A percentile compares a stretch with the other conserved stretches of the same genome.
These are phyloP conservation scores for Avena atlantica DNA, from an alignment of 176 grass and related monocot species.

Conservation along the genomic window DNA sequence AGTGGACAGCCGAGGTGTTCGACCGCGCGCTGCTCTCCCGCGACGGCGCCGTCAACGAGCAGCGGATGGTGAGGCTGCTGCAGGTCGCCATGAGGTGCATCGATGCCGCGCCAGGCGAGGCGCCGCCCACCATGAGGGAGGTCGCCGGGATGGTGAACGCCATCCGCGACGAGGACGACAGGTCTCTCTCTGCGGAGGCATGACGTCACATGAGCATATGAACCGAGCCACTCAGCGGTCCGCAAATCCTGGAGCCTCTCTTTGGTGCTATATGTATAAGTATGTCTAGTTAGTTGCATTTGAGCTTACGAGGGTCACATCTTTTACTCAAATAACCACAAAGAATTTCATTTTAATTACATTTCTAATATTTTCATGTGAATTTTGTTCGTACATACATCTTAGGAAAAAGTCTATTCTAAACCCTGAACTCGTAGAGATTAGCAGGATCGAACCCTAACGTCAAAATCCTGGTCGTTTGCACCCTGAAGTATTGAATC, in stretches of 20 bases:
- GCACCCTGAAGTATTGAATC: no score
- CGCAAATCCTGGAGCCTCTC: background rate
- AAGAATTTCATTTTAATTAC: background rate
- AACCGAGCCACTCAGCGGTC: background rate
- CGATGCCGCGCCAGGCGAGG: slow-evolving; percentile 36
- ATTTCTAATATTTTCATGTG: background rate
- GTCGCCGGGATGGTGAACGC: slow-evolving; percentile 49
- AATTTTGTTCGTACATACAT: background rate
- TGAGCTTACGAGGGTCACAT: slow-evolving; percentile 25
- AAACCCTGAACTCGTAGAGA: no score
- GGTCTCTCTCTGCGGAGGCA: slow-evolving; percentile 36
- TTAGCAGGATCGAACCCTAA: no score
- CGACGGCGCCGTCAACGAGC: slow-evolving; percentile 43
- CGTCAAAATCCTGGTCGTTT: no score
- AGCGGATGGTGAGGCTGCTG: slow-evolving; percentile 59
- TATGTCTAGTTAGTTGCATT: slow-evolving; percentile 13
- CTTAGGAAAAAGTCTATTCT: no score
- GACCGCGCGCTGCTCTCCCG: slow-evolving; percentile 57
- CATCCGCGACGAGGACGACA: slow-evolving; percentile 60
- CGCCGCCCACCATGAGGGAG: slow-evolving; percentile 53
- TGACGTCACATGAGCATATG: slow-evolving; percentile 17
- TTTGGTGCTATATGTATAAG: background rate
- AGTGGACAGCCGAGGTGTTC: slow-evolving; percentile 85
- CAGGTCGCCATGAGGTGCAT: slow-evolving; percentile 65
- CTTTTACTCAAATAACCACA: background rate